Evolutionary conservation across 2,329 filamentous ascomycete species (phyloP).

Genomic region (Cercospora brassicicola): DNA sequence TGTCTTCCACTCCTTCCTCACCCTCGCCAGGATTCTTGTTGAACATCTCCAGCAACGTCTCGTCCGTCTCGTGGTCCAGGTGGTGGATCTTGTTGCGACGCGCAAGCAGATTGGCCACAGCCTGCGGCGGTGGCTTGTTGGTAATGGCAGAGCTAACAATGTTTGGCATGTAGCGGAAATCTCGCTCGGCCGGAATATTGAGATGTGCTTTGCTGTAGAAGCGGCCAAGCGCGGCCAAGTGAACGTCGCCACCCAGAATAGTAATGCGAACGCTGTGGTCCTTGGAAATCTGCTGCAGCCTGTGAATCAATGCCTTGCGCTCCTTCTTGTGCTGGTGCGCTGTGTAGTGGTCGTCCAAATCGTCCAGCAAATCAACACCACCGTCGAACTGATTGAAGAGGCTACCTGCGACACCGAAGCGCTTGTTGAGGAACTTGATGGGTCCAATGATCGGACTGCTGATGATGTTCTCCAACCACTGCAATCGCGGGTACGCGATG

Average conservation of each 20-base stretch:
- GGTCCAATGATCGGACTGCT: slow-evolving; percentile 75
- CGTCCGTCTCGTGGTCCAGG: slow-evolving; percentile 62
- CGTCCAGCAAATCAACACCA: slow-evolving; percentile 63
- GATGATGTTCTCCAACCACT: slow-evolving; percentile 95
- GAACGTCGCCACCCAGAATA: slow-evolving; percentile 65
- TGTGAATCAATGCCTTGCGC: slow-evolving; percentile 69
- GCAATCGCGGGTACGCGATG: slow-evolving; percentile 71
- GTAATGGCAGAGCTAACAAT: slow-evolving; percentile 66
- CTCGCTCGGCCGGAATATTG: slow-evolving; percentile 57
- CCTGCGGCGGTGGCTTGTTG: slow-evolving; percentile 65
- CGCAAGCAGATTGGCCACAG: slow-evolving; percentile 64
- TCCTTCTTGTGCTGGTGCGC: slow-evolving; percentile 88
- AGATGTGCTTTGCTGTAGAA: slow-evolving; percentile 64
- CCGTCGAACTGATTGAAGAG: slow-evolving; percentile 95
- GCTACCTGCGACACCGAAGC: slow-evolving; percentile 80
- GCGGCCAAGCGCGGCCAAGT: slow-evolving; percentile 62
- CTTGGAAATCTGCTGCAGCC: slow-evolving; percentile 61
- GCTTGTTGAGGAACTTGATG: slow-evolving; percentile 83
- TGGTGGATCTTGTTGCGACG: slow-evolving; percentile 66
- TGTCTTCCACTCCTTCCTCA: slow-evolving; percentile 50
- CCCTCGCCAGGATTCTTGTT: slow-evolving; percentile 56
- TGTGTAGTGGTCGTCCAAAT: slow-evolving; percentile 75
- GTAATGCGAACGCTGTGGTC: slow-evolving; percentile 59
- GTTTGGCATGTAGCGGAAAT: slow-evolving; percentile 65
- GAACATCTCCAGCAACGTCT: slow-evolving; percentile 64